These are phyloP conservation scores for Camillea tinctor DNA, from an alignment of 2,329 filamentous ascomycete species.

Conservation along the genomic window DNA sequence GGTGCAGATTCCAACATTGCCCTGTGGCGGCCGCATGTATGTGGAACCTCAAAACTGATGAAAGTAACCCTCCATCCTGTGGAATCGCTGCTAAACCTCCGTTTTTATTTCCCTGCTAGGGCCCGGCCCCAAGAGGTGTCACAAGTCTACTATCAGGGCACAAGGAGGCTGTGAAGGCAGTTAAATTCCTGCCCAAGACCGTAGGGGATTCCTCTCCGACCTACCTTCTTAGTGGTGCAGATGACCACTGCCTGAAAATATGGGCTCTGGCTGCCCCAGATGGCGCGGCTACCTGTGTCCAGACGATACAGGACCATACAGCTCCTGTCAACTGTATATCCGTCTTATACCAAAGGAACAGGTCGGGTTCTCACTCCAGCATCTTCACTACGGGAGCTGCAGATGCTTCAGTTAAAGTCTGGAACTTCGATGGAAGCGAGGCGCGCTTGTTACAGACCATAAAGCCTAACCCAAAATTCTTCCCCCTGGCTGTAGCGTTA, in stretches of 20 bases:
- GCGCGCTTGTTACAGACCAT: slow-evolving; percentile 67
- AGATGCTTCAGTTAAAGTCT: slow-evolving; percentile 71
- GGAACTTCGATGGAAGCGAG: slow-evolving; percentile 58
- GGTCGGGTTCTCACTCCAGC: slow-evolving; percentile 23
- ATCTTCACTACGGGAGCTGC: slow-evolving; percentile 75
- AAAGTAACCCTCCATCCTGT: neutral
- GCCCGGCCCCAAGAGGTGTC: slow-evolving; percentile 53
- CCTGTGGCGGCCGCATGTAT: slow-evolving; percentile 78
- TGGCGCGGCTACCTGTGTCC: slow-evolving; percentile 40
- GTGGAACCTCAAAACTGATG: slow-evolving; percentile 30
- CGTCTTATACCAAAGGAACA: slow-evolving; percentile 35
- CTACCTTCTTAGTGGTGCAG: slow-evolving; percentile 74
- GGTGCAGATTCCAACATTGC: slow-evolving; percentile 88
- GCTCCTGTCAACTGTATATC: slow-evolving; percentile 72
- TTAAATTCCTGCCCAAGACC: slow-evolving; percentile 67
- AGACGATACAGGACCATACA: slow-evolving; percentile 65
- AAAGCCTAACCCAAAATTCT: slow-evolving; percentile 71
- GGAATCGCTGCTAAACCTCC: neutral
- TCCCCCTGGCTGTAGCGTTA: slow-evolving; percentile 76
- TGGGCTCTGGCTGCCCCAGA: slow-evolving; percentile 53
- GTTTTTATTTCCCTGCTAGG: slow-evolving; percentile 23
- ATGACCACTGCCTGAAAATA: slow-evolving; percentile 73
- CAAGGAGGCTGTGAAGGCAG: slow-evolving; percentile 74
- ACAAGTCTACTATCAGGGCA: slow-evolving; percentile 71
- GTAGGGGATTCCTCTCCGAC: slow-evolving; percentile 44